Evolutionary conservation across 2,329 filamentous ascomycete genomes (phyloP).

Genomic region (Phialemoniopsis sp.): DNA sequence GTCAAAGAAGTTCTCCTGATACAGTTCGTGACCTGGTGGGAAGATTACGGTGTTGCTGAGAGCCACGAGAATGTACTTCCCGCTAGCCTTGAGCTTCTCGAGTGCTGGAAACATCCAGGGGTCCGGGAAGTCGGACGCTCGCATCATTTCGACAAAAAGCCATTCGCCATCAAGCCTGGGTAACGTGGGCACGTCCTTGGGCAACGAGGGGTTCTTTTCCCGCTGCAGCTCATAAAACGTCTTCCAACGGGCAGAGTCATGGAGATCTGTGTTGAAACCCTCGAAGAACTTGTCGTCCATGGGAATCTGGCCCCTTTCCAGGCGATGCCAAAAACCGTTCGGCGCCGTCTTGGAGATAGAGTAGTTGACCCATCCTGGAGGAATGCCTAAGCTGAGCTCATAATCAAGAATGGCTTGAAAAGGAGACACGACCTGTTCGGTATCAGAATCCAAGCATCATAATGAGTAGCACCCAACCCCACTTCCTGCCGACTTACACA

Average conservation of each 20-base stretch:
- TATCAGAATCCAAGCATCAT: constrained; percentile 8
- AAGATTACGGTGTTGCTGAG: constrained; percentile 90
- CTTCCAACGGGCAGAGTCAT: constrained; percentile 62
- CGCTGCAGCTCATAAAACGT: constrained; percentile 51
- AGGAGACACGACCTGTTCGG: constrained; percentile 73
- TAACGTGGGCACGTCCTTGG: constrained; percentile 49
- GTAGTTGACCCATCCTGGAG: constrained; percentile 86
- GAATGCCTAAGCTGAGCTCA: constrained; percentile 71
- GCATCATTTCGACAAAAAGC: constrained; percentile 93
- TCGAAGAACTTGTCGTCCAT: constrained; percentile 73
- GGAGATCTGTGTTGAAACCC: constrained; percentile 72
- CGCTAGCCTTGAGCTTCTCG: constrained; percentile 58
- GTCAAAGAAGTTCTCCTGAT: constrained; percentile 43
- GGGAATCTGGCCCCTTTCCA: constrained; percentile 79
- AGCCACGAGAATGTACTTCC: constrained; percentile 70
- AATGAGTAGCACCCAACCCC: constrained; percentile 5
- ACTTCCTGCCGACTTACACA: constrained; percentile 67
- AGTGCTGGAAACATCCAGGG: constrained; percentile 87
- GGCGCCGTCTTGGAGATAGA: constrained; percentile 77
- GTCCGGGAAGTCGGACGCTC: constrained; percentile 63
- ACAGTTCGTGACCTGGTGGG: constrained; percentile 67
- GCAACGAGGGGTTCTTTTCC: constrained; percentile 32
- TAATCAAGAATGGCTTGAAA: constrained; percentile 93
- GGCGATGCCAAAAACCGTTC: constrained; percentile 78
- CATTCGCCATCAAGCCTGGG: constrained; percentile 72